A percentile compares a stretch with the other conserved stretches of the same genome.
Conservation (phyloP, 305 asterid genomes). For the Fraxinus nigra region DNA sequence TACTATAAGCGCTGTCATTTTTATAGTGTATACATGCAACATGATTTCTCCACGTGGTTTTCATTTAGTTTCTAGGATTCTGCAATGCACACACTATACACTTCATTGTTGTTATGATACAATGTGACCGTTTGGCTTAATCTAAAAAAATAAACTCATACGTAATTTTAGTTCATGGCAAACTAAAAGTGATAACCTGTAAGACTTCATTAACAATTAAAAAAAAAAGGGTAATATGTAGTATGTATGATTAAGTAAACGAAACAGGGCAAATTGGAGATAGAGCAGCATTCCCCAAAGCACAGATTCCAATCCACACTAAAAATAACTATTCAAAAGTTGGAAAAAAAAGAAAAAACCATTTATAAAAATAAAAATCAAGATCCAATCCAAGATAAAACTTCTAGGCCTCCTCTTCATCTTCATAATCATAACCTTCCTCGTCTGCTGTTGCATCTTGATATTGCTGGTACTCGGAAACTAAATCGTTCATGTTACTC, state of each 20-base stretch:
- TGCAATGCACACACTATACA: not conserved
- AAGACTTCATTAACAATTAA: slow-evolving; percentile 4
- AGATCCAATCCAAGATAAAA: not conserved
- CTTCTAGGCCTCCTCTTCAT: slow-evolving; percentile 35
- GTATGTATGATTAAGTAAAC: not conserved
- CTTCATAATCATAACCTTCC: slow-evolving; percentile 38
- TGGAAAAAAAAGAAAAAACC: not conserved
- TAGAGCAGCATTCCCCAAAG: slow-evolving; percentile 11
- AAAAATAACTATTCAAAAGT: not conserved
- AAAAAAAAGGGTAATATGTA: not conserved
- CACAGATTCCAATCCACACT: slow-evolving; percentile 14
- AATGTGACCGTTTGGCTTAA: not conserved
- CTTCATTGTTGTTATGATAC: not conserved
- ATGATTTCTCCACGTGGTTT: not conserved
- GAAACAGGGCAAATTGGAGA: slow-evolving; percentile 18
- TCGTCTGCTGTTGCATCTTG: slow-evolving; percentile 62
- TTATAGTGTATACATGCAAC: not conserved
- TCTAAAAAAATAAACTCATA: not conserved
- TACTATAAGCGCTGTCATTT: not conserved
- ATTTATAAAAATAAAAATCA: not conserved
- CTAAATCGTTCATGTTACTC: slow-evolving; percentile 68
- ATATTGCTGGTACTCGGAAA: slow-evolving; percentile 65
- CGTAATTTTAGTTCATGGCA: not conserved
- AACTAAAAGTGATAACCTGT: slow-evolving; percentile 8
- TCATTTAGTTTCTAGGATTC: not conserved